Evolutionary conservation across 2,329 filamentous ascomycete genomes (phyloP).

Genomic region (Pestalotiopsis sp.): DNA sequence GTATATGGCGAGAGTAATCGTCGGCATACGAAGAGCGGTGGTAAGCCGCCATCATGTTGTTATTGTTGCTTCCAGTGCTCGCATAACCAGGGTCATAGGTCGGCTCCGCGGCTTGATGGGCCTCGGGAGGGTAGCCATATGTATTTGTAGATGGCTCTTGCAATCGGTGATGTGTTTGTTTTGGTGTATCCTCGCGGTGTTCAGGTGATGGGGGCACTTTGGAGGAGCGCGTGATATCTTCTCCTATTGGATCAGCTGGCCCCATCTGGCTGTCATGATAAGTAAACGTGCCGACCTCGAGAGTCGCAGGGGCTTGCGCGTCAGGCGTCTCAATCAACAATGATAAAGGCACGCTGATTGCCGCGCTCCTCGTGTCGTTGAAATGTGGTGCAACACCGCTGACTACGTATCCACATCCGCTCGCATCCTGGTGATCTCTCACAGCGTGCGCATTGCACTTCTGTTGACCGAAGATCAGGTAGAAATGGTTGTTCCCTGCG

Average conservation of each 20-base stretch:
- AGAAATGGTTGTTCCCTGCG: slow-evolving; percentile 61
- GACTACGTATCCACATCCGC: slow-evolving; percentile 71
- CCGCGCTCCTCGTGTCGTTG: slow-evolving; percentile 50
- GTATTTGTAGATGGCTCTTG: slow-evolving; percentile 52
- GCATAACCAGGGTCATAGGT: slow-evolving; percentile 36
- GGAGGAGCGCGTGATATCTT: slow-evolving; percentile 42
- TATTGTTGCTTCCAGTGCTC: slow-evolving; percentile 37
- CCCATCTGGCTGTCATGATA: slow-evolving; percentile 41
- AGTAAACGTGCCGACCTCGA: slow-evolving; percentile 46
- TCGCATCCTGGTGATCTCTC: slow-evolving; percentile 57
- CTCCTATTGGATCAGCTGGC: slow-evolving; percentile 36
- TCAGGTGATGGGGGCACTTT: slow-evolving; percentile 43
- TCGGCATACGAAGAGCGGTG: slow-evolving; percentile 54
- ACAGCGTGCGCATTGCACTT: slow-evolving; percentile 69
- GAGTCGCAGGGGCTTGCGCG: slow-evolving; percentile 55
- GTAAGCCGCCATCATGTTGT: slow-evolving; percentile 59
- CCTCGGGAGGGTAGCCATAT: slow-evolving; percentile 57
- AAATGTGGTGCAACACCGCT: slow-evolving; percentile 70
- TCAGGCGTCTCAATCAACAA: slow-evolving; percentile 53
- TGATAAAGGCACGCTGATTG: slow-evolving; percentile 55
- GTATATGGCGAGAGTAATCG: slow-evolving; percentile 41
- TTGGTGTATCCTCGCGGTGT: slow-evolving; percentile 42
- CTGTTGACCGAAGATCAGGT: slow-evolving; percentile 76
- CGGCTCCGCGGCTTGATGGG: slow-evolving; percentile 46
- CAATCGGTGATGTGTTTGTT: slow-evolving; percentile 32